These are phyloP conservation scores for Fragaria nilgerrensis DNA, from an alignment of 306 rosid genomes.

Conservation along the genomic window DNA sequence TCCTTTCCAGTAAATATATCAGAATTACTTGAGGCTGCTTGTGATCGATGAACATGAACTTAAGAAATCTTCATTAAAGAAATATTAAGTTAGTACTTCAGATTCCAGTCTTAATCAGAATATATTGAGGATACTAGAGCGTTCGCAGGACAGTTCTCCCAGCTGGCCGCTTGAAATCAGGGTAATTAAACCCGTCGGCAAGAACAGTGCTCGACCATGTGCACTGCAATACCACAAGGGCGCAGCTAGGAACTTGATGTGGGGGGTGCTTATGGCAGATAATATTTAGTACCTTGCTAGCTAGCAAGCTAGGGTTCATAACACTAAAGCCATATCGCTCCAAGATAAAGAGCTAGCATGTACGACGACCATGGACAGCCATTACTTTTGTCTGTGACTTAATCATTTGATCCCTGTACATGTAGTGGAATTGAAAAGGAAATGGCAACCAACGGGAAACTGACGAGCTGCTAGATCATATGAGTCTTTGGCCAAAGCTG, in stretches of 20 bases:
- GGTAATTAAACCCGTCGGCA: neutral
- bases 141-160: neutral
- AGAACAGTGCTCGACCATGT: neutral
- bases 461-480: neutral
- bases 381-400: neutral
- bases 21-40: neutral
- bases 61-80: neutral
- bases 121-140: neutral
- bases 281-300: neutral
- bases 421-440: neutral
- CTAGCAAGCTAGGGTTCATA: neutral
- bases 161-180: neutral
- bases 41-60: neutral
- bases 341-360: neutral
- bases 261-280: slow-evolving; percentile 4
- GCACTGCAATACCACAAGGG: slow-evolving; percentile 1
- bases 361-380: neutral
- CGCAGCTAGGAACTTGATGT: neutral
- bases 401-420: neutral
- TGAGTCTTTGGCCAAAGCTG: neutral
- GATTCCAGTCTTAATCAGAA: neutral
- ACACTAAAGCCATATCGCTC: neutral
- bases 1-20: neutral
- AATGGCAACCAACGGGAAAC: neutral
- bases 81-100: neutral